Percentiles rank a stretch among this genome's conserved stretches.
Evolutionary conservation across 192 early-diverging fungal genomes (phyloP).

Genomic region (Rhizoclosmatium sp.): DNA sequence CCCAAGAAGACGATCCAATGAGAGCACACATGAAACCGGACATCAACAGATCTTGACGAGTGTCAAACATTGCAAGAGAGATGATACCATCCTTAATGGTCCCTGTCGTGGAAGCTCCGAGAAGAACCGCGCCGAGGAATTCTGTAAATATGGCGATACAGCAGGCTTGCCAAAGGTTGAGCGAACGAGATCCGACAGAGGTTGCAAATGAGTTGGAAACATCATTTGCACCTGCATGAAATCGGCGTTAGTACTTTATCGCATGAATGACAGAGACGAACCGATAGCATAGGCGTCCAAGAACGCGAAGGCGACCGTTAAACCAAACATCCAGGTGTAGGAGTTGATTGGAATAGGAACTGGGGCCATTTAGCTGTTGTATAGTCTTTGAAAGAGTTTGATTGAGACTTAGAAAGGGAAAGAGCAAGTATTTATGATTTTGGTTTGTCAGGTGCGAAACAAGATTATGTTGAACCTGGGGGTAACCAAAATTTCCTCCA

Average conservation of each 20-base stretch:
- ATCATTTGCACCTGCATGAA: slow-evolving; percentile 72
- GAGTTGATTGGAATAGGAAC: slow-evolving; percentile 25
- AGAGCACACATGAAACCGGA: slow-evolving; percentile 84
- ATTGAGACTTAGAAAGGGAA: too few relatives aligned
- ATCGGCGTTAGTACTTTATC: neutral
- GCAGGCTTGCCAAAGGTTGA: slow-evolving; percentile 76
- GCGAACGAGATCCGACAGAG: slow-evolving; percentile 83
- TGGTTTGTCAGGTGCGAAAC: too few relatives aligned
- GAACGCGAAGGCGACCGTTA: slow-evolving; percentile 72
- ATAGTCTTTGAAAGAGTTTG: neutral
- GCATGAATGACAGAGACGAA: neutral
- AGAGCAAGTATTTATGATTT: too few relatives aligned
- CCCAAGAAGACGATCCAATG: slow-evolving; percentile 78
- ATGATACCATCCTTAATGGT: slow-evolving; percentile 85
- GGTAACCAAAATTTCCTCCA: too few relatives aligned
- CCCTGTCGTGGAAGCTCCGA: slow-evolving; percentile 75
- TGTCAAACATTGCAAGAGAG: slow-evolving; percentile 59
- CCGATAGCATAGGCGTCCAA: slow-evolving; percentile 81
- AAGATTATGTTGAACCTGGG: too few relatives aligned
- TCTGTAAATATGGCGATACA: slow-evolving; percentile 85
- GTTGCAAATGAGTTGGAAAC: slow-evolving; percentile 90
- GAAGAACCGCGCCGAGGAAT: slow-evolving; percentile 77
- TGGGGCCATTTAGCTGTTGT: neutral
- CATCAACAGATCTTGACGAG: slow-evolving; percentile 80
- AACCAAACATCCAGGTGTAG: slow-evolving; percentile 67